phyloP scores from a whole-genome alignment of 202 grass and related monocot species.

The Alloteropsis angusta region DNA sequence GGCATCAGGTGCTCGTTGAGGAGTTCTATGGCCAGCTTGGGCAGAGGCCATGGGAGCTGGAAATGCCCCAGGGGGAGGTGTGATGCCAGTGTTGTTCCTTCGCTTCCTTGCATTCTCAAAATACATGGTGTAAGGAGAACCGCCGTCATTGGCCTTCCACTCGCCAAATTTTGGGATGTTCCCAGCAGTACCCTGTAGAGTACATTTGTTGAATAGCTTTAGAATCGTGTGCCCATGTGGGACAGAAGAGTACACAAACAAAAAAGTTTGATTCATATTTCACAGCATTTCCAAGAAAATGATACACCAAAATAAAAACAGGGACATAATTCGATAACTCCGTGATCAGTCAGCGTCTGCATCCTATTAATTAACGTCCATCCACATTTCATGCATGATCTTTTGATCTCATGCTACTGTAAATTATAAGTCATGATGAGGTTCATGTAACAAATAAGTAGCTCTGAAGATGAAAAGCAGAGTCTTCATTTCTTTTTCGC shows the following conservation, averaged over 20 bases:
- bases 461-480: neutral
- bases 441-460: neutral
- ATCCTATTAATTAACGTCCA: neutral
- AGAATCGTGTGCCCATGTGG: neutral
- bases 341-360: no score
- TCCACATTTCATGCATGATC: neutral
- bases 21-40: neutral
- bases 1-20: neutral
- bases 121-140: constrained; percentile 13
- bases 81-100: neutral
- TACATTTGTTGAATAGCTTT: neutral
- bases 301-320: neutral
- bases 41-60: neutral
- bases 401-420: neutral
- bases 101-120: constrained; percentile 20
- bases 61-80: neutral
- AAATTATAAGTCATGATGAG: neutral
- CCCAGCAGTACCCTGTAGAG: neutral
- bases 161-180: constrained; percentile 25
- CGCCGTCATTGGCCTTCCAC: neutral
- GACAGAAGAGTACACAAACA: neutral
- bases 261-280: no score
- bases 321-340: neutral
- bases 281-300: neutral
- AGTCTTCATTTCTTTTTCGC: neutral